Evolutionary conservation across 192 early-diverging fungal genomes (phyloP), one percentile per base, ranked within the genome.

Genomic region (Coemansia sp.): DNA sequence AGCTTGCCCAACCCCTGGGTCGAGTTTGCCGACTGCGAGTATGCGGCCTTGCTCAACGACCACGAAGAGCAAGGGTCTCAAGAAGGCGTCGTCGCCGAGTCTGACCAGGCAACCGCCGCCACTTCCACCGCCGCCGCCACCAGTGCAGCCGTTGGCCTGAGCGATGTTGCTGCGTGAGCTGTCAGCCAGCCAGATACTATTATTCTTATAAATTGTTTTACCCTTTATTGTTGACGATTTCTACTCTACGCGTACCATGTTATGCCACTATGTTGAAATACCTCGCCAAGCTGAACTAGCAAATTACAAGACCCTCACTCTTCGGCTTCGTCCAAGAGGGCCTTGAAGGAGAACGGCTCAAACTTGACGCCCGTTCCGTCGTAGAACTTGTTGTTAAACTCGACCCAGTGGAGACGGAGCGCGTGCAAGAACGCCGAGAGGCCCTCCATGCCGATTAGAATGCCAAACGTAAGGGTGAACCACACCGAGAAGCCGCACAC

Each of bases 331-430:
- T 78, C 76, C 11, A 83, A 68, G 22, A 83, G 54, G 1, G 76
- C 60, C 65, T 65, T 71, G 72, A 99, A 98, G 25, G 91, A 88
- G 73, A 99, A 98, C 4, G 97, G 97, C 72, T 91, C 85, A 82
- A 98, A 99, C 74, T 90, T 88, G 62, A 82, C 83, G 62, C 97
- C 97, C n/a, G 87, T 86, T 29, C 93, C 96, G 49, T 89, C 86
- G 79, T 99, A 99, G 70, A 98, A 98, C 85, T 99, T 99, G 86
- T 89, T 91, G 77, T 98, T 91, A 68, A 99, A 99, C 86, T 99
- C 97, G 42, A 99, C 96, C 93, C 94, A 96, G 84, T 95, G 94
- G 59, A 97, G 82, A 91, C 95, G 93, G 41, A 97, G 87, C 7
- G 94, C 94, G 71, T 94, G 92, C 64, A 97, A 76, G 73, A 93